phyloP scores from a whole-genome alignment of 1,284 basidiomycete genomes.

The Mycosarcoma mackinlayi region DNA sequence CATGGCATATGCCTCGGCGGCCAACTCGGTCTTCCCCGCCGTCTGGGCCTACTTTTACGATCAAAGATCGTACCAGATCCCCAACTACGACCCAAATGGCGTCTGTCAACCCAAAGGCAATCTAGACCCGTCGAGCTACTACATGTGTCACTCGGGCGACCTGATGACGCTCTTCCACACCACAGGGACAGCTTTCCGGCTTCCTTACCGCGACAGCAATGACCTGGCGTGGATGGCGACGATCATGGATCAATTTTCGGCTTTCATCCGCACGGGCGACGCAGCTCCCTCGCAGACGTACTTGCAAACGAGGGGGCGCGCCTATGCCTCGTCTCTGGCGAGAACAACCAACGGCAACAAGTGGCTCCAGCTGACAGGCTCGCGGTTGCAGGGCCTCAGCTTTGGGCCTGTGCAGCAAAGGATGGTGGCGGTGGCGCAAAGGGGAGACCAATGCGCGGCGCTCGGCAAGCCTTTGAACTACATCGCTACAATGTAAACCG shows the following conservation, averaged over 20 bases:
- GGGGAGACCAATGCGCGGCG: conserved; percentile 41
- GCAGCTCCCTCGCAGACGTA: conserved; percentile 23
- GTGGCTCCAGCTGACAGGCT: conserved; percentile 27
- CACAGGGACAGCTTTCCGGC: conserved; percentile 24
- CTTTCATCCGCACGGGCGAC: conserved; percentile 39
- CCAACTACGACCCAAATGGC: conserved; percentile 37
- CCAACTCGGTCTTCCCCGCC: conserved; percentile 43
- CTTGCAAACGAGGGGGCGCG: conserved; percentile 25
- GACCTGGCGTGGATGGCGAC: conserved; percentile 37
- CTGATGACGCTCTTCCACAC: conserved; percentile 43
- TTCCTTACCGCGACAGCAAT: conserved; percentile 33
- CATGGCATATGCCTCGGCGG: conserved; percentile 40
- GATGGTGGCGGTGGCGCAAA: conserved; percentile 32
- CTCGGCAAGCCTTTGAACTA: conserved; percentile 36
- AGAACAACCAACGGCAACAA: conserved; percentile 13
- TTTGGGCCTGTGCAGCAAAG: conserved; percentile 40
- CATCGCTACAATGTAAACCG: conserved; percentile 27
- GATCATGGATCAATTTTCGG: conserved; percentile 40
- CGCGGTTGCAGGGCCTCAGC: conserved; percentile 19
- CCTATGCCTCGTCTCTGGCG: conserved; percentile 24
- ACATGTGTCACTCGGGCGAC: conserved; percentile 52
- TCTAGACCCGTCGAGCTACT: conserved; percentile 31
- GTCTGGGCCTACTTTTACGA: conserved; percentile 41
- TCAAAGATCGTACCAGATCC: conserved; percentile 40
- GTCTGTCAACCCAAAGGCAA: conserved; percentile 30